Percentiles rank a stretch among this genome's conserved stretches.
Evolutionary conservation across 345 rosid genomes (phyloP).

Genomic region (Nasturtium officinale): DNA sequence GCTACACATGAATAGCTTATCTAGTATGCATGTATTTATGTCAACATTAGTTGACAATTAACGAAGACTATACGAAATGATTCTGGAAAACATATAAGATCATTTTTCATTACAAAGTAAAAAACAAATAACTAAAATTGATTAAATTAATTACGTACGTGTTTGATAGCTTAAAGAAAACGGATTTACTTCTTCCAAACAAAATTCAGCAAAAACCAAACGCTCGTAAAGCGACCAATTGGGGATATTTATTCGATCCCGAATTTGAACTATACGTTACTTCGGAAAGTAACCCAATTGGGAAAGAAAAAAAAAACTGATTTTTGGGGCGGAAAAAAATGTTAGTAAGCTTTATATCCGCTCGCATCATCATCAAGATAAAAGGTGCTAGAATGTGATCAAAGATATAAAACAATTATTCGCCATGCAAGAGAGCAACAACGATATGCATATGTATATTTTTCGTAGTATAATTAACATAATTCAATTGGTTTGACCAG

Average conservation of each 20-base stretch:
- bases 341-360: neutral
- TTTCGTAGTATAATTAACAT: conserved; percentile 13
- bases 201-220: neutral
- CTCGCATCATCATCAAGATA: conserved; percentile 19
- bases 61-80: conserved; percentile 8
- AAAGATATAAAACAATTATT: conserved; percentile 1
- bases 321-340: neutral
- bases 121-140: neutral
- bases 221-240: neutral
- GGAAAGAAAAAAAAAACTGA: neutral
- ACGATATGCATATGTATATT: neutral
- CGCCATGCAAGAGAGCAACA: conserved; percentile 31
- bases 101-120: neutral
- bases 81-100: conserved; percentile 10
- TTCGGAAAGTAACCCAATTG: neutral
- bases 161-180: neutral
- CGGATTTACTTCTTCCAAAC: neutral
- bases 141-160: neutral
- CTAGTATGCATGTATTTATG: conserved; percentile 4
- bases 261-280: conserved; percentile 14
- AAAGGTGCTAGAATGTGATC: conserved; percentile 29
- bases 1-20: conserved; percentile 23
- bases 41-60: conserved; percentile 29
- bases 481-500: conserved; percentile 22
- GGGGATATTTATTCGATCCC: neutral